Evolutionary conservation across 495 filamentous ascomycete genomes (phyloP).

Genomic region (Podospora conica): DNA sequence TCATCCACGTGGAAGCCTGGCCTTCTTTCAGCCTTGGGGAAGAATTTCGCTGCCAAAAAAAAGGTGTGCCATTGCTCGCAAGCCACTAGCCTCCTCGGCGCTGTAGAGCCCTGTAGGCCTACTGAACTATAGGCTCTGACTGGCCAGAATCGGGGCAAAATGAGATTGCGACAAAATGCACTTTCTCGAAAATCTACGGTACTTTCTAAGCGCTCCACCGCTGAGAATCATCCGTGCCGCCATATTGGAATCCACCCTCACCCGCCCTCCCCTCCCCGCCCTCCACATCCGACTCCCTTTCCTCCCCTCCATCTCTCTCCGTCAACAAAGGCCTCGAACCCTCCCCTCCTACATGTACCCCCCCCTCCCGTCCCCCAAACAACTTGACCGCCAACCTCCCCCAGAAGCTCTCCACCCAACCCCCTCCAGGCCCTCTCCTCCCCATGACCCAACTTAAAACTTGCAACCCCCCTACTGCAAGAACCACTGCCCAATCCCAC

Average conservation of each 20-base stretch:
- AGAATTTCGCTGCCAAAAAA: too few relatives aligned
- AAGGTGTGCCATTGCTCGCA: too few relatives aligned
- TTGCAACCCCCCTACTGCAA: conserved; percentile 14
- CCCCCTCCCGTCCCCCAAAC: not conserved
- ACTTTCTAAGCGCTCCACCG: too few relatives aligned
- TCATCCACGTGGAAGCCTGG: too few relatives aligned
- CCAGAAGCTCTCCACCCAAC: not conserved
- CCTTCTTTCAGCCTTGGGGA: too few relatives aligned
- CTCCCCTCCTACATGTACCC: not conserved
- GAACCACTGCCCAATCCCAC: conserved; percentile 12
- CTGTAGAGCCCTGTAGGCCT: too few relatives aligned
- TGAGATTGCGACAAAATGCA: too few relatives aligned
- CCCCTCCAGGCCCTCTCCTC: not conserved
- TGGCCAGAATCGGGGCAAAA: too few relatives aligned
- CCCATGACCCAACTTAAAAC: not conserved
- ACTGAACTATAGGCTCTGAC: too few relatives aligned
- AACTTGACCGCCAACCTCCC: not conserved
- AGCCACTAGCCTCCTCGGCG: too few relatives aligned
- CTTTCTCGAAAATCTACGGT: too few relatives aligned
- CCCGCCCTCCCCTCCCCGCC: not conserved
- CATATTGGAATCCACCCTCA: not conserved
- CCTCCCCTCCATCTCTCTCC: not conserved
- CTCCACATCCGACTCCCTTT: conserved; percentile 1
- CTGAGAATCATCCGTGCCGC: not conserved
- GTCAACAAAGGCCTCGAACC: not conserved